A percentile compares a stretch with the other conserved stretches of the same genome.
Evolutionary conservation across 1,139 yeast genomes (phyloP).

Genomic region (Magnusiomyces paraingens): DNA sequence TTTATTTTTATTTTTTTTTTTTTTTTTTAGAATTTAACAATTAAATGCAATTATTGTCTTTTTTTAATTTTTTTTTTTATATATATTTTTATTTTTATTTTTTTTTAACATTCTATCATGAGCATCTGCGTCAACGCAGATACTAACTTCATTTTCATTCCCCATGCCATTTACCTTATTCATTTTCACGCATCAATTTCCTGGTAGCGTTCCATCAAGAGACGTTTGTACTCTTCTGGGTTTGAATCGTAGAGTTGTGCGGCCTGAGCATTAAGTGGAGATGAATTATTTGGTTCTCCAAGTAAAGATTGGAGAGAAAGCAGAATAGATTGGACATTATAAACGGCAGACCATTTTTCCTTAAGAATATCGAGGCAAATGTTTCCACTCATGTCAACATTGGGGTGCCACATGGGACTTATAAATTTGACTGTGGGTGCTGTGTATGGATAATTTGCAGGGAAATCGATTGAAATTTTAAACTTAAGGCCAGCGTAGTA

Average conservation of each 20-base stretch:
- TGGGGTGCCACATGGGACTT: constrained; percentile 69
- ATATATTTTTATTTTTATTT: neutral
- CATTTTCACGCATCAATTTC: constrained; percentile 31
- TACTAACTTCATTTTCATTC: too few relatives aligned
- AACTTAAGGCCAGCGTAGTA: constrained; percentile 52
- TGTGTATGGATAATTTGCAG: constrained; percentile 53
- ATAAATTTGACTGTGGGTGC: constrained; percentile 57
- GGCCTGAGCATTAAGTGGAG: constrained; percentile 48
- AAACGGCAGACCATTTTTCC: constrained; percentile 68
- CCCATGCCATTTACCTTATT: too few relatives aligned
- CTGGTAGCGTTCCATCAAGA: constrained; percentile 41
- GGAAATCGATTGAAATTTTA: constrained; percentile 49
- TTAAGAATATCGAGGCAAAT: constrained; percentile 48
- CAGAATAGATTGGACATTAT: constrained; percentile 54
- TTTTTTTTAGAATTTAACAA: too few relatives aligned
- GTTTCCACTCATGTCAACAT: constrained; percentile 60
- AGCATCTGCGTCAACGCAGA: too few relatives aligned
- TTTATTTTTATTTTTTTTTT: neutral
- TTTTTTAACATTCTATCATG: too few relatives aligned
- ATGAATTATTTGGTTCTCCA: constrained; percentile 48
- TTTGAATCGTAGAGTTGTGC: constrained; percentile 44
- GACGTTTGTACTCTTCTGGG: constrained; percentile 42
- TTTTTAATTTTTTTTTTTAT: neutral
- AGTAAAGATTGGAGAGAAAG: constrained; percentile 53
- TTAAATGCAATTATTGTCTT: too few relatives aligned